Percentiles rank a stretch among this genome's conserved stretches.
Evolutionary conservation across 2,329 filamentous ascomycete genomes (phyloP).

Genomic region (Hymenoscyphus fraxineus): DNA sequence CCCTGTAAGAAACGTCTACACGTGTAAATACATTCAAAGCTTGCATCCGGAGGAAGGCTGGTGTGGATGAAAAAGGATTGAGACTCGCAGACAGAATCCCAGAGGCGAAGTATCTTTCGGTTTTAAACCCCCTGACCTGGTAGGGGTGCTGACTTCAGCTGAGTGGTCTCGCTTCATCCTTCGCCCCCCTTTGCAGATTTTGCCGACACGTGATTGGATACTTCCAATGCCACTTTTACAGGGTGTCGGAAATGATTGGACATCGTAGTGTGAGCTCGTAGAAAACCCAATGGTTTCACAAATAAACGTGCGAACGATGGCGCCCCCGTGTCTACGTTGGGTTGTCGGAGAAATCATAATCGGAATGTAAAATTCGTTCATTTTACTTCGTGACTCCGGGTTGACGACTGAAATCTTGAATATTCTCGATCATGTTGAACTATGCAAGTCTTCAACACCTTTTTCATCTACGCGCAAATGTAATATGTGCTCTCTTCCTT

Average conservation of each 20-base stretch:
- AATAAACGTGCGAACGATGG: background rate
- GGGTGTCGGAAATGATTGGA: background rate
- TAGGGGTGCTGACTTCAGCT: background rate
- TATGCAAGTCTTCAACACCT: background rate
- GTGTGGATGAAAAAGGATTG: background rate
- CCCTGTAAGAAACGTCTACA: background rate
- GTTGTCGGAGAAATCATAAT: background rate
- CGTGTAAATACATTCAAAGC: background rate
- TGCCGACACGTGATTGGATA: background rate
- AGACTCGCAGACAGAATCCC: background rate
- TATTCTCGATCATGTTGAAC: background rate
- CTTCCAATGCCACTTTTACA: background rate
- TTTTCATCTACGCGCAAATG: background rate
- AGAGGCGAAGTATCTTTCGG: background rate
- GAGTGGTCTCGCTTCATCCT: background rate
- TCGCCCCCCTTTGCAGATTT: background rate
- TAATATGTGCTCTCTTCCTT: background rate
- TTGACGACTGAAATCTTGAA: background rate
- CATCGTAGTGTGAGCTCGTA: background rate
- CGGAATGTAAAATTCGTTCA: background rate
- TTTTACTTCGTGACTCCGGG: background rate
- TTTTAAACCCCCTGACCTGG: background rate
- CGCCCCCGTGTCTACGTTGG: background rate
- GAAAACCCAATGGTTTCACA: background rate
- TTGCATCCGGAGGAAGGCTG: background rate